A percentile compares a stretch with the other conserved stretches of the same genome.
Conservation (phyloP, 495 filamentous ascomycete genomes). For the Annulohypoxylon stygium region DNA sequence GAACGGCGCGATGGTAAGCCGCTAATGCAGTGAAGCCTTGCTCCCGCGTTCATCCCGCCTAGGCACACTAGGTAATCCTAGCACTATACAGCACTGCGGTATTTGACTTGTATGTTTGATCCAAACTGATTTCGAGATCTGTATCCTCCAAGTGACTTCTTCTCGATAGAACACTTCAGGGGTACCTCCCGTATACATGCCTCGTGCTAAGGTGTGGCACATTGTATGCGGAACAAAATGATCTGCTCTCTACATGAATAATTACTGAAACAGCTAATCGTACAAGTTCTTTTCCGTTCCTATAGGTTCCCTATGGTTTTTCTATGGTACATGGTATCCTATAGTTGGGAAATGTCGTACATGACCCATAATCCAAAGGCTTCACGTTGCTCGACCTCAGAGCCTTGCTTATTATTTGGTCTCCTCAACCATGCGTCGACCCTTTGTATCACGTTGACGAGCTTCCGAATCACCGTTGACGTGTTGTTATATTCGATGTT, state of each 20-base stretch:
- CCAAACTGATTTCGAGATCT: neutral
- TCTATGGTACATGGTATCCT: neutral
- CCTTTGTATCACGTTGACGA: conserved; percentile 12
- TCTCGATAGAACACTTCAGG: neutral
- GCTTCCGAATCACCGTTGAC: conserved; percentile 3
- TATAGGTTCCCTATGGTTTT: neutral
- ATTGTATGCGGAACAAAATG: conserved; percentile 8
- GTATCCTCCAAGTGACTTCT: neutral
- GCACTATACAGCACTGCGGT: neutral
- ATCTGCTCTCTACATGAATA: conserved; percentile 20
- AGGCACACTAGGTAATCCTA: conserved; percentile 4
- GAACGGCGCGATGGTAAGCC: conserved; percentile 18
- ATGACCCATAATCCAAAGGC: neutral
- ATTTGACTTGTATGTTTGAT: conserved; percentile 2
- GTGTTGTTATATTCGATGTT: conserved; percentile 20
- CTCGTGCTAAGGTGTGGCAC: conserved; percentile 5
- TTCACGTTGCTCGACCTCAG: conserved; percentile 13
- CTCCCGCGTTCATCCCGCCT: conserved; percentile 35
- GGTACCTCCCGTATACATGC: conserved; percentile 6
- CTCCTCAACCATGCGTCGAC: conserved; percentile 9
- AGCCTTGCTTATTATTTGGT: conserved; percentile 7
- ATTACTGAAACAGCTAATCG: conserved; percentile 25
- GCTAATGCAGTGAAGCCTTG: conserved; percentile 37
- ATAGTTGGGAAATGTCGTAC: conserved; percentile 15
- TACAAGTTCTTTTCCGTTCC: neutral